These are phyloP conservation scores for Hyparrhenia diplandra DNA, from an alignment of 176 grass and related monocot genomes.

Conservation along the genomic window DNA sequence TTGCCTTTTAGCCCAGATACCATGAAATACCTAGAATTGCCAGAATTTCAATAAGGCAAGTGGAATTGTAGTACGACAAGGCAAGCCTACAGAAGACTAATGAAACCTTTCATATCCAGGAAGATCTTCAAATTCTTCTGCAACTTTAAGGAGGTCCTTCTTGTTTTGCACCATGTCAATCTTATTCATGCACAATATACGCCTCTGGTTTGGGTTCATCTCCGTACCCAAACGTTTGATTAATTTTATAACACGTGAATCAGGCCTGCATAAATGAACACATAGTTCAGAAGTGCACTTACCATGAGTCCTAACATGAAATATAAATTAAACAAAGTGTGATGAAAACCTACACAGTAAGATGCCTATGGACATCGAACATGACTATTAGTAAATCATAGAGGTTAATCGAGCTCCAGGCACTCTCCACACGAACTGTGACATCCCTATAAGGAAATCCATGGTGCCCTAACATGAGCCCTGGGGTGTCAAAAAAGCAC, in stretches of 20 bases:
- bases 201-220: conserved; percentile 68
- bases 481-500: conserved; percentile 99
- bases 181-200: conserved; percentile 99
- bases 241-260: conserved; percentile 76
- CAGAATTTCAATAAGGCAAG: conserved; percentile 18
- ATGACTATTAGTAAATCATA: conserved; percentile 93
- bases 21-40: conserved; percentile 82
- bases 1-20: conserved; percentile 86
- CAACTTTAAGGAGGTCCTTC: conserved; percentile 84
- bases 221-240: conserved; percentile 74
- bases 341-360: conserved; percentile 54
- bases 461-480: conserved; percentile 84
- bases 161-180: conserved; percentile 83
- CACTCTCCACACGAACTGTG: conserved; percentile 86
- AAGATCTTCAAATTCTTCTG: conserved; percentile 92
- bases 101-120: conserved; percentile 79
- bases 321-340: conserved; percentile 17
- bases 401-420: conserved; percentile 83
- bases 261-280: conserved; percentile 58
- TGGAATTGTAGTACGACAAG: conserved; percentile 19
- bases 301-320: conserved; percentile 4
- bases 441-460: conserved; percentile 84
- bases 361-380: conserved; percentile 88
- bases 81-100: neutral
- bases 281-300: conserved; percentile 20